Evolutionary conservation across 2,329 filamentous ascomycete genomes (phyloP).

Genomic region (Colletotrichum falcatum): DNA sequence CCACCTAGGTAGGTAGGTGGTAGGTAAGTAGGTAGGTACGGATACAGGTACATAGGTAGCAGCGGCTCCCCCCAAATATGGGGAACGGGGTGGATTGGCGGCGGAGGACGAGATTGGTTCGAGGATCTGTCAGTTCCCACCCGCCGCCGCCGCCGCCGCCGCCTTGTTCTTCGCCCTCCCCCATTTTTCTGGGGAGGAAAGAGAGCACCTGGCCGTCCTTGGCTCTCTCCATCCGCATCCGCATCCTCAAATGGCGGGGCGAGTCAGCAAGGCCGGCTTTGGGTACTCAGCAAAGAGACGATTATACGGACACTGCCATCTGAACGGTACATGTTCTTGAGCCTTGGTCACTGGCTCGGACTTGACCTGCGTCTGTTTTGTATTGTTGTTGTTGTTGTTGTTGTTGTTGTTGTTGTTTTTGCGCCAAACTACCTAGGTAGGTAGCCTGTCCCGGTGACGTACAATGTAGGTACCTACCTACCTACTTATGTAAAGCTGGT

Average conservation of each 20-base stretch:
- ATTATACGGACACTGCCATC: too few species aligned
- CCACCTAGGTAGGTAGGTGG: too few species aligned
- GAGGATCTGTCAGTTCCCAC: neutral
- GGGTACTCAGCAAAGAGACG: too few species aligned
- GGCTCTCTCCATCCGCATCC: too few species aligned
- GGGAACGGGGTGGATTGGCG: slow-evolving; percentile 2
- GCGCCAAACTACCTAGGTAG: neutral
- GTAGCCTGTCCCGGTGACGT: slow-evolving; percentile 29
- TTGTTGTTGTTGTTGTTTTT: too few species aligned
- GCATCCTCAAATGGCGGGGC: slow-evolving; percentile 25
- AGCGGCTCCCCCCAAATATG: slow-evolving; percentile 5
- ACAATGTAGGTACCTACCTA: too few species aligned
- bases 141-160: too few species aligned
- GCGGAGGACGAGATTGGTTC: slow-evolving; percentile 12
- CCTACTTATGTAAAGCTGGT: slow-evolving; percentile 35
- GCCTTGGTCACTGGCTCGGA: too few species aligned
- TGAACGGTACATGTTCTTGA: too few species aligned
- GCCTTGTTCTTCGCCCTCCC: slow-evolving; percentile 6
- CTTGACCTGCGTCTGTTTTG: too few species aligned
- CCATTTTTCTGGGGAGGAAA: slow-evolving; percentile 10
- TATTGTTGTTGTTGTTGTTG: too few species aligned
- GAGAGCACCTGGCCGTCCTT: slow-evolving; percentile 7
- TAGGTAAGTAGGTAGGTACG: too few species aligned
- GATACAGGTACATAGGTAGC: neutral
- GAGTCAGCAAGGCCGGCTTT: slow-evolving; percentile 29